A percentile compares a stretch with the other conserved stretches of the same genome.
phyloP scores from a whole-genome alignment of 2,329 filamentous ascomycete genomes.

The Fusarium lyarnte region DNA sequence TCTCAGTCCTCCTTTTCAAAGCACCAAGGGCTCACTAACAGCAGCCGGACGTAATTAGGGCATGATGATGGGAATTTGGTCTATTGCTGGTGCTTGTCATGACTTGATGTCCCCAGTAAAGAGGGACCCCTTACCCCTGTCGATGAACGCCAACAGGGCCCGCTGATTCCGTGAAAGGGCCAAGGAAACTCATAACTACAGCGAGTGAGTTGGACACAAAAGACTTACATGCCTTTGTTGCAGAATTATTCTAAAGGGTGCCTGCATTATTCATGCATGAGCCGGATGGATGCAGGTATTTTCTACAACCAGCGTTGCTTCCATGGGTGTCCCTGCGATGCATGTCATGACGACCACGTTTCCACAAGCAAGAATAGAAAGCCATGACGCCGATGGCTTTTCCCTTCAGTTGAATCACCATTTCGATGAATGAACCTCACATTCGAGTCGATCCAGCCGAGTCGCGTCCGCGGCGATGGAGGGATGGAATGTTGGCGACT shows the following conservation, averaged over 20 bases:
- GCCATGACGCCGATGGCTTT: slow-evolving; percentile 31
- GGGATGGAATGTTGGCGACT: slow-evolving; percentile 26
- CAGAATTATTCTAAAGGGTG: not conserved
- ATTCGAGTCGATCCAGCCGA: not conserved
- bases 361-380: slow-evolving; percentile 9
- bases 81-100: slow-evolving; percentile 18
- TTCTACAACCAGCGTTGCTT: slow-evolving; percentile 19
- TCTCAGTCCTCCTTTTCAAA: slow-evolving; percentile 36
- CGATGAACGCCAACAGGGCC: slow-evolving; percentile 18
- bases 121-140: slow-evolving; percentile 28
- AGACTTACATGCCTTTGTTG: slow-evolving; percentile 6
- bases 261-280: slow-evolving; percentile 27
- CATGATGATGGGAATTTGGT: slow-evolving; percentile 40
- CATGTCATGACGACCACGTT: slow-evolving; percentile 42
- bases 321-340: slow-evolving; percentile 29
- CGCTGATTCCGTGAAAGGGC: slow-evolving; percentile 20
- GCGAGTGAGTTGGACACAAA: slow-evolving; percentile 21
- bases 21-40: slow-evolving; percentile 24
- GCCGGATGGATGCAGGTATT: slow-evolving; percentile 10
- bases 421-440: slow-evolving; percentile 12
- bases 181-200: slow-evolving; percentile 14
- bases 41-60: slow-evolving; percentile 24
- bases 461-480: slow-evolving; percentile 6
- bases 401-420: slow-evolving; percentile 21
- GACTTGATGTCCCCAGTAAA: slow-evolving; percentile 30